These are phyloP conservation scores for Echinochloa phyllopogon DNA, from an alignment of 176 grass and related monocot species.

Conservation along the genomic window DNA sequence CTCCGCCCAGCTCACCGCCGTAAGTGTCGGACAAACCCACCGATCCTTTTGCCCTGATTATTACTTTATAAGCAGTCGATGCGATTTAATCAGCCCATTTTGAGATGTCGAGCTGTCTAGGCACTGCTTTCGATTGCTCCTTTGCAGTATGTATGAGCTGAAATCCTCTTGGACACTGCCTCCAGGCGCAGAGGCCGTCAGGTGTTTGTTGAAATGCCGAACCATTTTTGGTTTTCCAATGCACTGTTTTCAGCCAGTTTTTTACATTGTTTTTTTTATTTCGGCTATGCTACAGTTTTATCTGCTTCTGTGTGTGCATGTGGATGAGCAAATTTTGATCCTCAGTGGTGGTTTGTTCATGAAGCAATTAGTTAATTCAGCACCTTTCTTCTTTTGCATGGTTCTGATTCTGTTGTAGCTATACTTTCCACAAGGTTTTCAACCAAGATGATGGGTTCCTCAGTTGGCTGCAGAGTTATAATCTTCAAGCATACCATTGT, in stretches of 20 bases:
- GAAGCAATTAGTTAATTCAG: background rate
- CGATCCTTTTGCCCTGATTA: background rate
- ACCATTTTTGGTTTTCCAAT: background rate
- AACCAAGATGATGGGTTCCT: slow-evolving; percentile 25
- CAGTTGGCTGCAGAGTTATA: slow-evolving; percentile 25
- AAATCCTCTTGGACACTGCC: background rate
- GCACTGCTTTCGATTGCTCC: background rate
- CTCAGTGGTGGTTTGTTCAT: background rate
- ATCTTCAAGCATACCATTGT: slow-evolving; percentile 41
- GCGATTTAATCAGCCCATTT: background rate
- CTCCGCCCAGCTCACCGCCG: slow-evolving; percentile 23
- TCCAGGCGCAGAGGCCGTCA: background rate
- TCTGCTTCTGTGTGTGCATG: background rate
- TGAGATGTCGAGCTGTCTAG: background rate
- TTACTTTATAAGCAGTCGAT: background rate
- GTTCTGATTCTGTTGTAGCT: slow-evolving; percentile 54
- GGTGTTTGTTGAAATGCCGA: slow-evolving; percentile 48
- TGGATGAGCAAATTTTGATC: background rate
- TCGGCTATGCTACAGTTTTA: background rate
- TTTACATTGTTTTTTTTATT: background rate
- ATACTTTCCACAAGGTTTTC: slow-evolving; percentile 63
- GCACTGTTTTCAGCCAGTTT: background rate
- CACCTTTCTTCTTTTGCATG: background rate
- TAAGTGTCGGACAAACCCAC: slow-evolving; percentile 27
- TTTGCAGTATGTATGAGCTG: slow-evolving; percentile 1